Evolutionary conservation across 441 rosid genomes (phyloP).

Genomic region (Adansonia gregorii): DNA sequence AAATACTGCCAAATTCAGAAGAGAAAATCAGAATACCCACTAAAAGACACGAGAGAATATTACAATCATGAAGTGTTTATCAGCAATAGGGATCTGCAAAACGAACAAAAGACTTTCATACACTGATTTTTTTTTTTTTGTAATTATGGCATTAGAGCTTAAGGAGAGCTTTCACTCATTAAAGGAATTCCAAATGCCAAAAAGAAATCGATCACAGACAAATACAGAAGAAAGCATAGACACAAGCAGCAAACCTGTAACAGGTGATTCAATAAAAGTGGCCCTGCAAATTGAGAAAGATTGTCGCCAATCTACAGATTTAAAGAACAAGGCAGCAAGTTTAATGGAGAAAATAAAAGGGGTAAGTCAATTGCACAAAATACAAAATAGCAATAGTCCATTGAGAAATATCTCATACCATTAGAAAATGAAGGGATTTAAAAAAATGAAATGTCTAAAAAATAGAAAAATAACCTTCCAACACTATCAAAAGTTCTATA

Average conservation of each 20-base stretch:
- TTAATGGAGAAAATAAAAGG: conserved; percentile 13
- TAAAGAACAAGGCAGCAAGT: conserved; percentile 14
- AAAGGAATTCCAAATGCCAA: not conserved
- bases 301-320: conserved; percentile 80
- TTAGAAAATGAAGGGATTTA: not conserved
- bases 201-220: conserved; percentile 4
- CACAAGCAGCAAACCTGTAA: conserved; percentile 64
- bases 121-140: not conserved
- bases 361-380: conserved; percentile 18
- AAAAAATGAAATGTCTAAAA: not conserved
- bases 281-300: conserved; percentile 95
- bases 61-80: conserved; percentile 7
- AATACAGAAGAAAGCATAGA: conserved; percentile 3
- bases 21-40: not conserved
- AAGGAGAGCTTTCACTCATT: not conserved
- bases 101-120: not conserved
- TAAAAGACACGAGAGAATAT: not conserved
- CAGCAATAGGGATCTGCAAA: not conserved
- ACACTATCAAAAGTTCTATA: conserved; percentile 5
- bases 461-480: conserved; percentile 13
- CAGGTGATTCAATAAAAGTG: conserved; percentile 82
- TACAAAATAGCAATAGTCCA: conserved; percentile 17
- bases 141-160: not conserved
- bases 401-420: not conserved
- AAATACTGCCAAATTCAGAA: not conserved